Conservation (phyloP, 2,329 filamentous ascomycete genomes). For the Leptographium lundbergii region DNA sequence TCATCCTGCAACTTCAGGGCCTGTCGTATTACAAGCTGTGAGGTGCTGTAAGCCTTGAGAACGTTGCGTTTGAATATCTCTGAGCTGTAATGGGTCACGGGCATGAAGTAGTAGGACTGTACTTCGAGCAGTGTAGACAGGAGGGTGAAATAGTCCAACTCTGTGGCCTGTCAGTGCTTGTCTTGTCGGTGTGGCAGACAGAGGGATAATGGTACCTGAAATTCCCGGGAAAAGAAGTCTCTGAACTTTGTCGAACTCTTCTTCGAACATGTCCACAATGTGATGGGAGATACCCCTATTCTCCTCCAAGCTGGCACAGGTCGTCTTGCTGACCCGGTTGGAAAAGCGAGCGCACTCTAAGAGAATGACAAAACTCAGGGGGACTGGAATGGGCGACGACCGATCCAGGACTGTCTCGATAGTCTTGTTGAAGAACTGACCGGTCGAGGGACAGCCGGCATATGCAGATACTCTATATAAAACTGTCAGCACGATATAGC, state of each 20-base stretch:
- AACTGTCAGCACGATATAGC: background rate
- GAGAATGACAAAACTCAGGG: slow-evolving; percentile 31
- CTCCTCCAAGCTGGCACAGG: slow-evolving; percentile 33
- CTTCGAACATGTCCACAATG: slow-evolving; percentile 34
- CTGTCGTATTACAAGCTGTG: slow-evolving; percentile 30
- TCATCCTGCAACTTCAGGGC: slow-evolving; percentile 29
- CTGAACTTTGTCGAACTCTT: slow-evolving; percentile 37
- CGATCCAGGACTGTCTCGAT: slow-evolving; percentile 31
- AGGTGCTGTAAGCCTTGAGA: slow-evolving; percentile 34
- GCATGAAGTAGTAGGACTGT: slow-evolving; percentile 39
- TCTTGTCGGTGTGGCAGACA: too few species aligned
- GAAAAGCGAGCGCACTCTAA: slow-evolving; percentile 38
- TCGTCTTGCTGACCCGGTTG: slow-evolving; percentile 34
- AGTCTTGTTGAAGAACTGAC: slow-evolving; percentile 33
- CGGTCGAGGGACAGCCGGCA: slow-evolving; percentile 32
- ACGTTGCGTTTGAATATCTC: slow-evolving; percentile 30
- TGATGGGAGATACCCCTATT: slow-evolving; percentile 32
- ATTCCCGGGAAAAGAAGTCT: slow-evolving; percentile 31
- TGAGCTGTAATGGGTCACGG: slow-evolving; percentile 24
- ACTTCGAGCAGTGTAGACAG: slow-evolving; percentile 39
- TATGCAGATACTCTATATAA: slow-evolving; percentile 20
- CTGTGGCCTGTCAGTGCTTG: slow-evolving; percentile 17
- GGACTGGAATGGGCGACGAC: slow-evolving; percentile 25
- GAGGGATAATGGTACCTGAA: slow-evolving; percentile 24
- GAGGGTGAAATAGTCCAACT: slow-evolving; percentile 35